A percentile compares a stretch with the other conserved stretches of the same genome.
Conservation (phyloP, 202 grass and related monocot genomes). For the Elaeis oleifera region DNA sequence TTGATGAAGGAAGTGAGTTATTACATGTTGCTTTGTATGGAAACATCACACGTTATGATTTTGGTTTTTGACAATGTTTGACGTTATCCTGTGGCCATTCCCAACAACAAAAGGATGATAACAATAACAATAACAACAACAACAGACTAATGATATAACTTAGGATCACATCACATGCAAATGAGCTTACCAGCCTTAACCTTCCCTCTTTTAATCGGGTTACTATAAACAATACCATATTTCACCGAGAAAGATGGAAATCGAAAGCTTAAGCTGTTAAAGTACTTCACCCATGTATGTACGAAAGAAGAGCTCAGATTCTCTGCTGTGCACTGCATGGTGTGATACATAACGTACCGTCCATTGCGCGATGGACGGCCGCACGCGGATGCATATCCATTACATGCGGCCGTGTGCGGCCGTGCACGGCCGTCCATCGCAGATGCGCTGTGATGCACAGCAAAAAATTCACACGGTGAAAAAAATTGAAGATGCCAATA, state of each 20-base stretch:
- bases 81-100: constrained; percentile 18
- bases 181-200: neutral
- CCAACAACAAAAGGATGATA: constrained; percentile 25
- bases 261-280: no score
- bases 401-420: no score
- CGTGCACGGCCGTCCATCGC: no score
- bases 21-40: constrained; percentile 39
- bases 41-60: constrained; percentile 37
- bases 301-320: no score
- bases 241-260: constrained; percentile 7
- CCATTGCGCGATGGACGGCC: no score
- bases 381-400: no score
- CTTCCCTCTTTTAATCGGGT: neutral
- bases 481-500: no score
- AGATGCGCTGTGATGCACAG: no score
- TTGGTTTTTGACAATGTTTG: constrained; percentile 27
- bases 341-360: no score
- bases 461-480: no score
- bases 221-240: neutral
- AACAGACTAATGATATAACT: neutral
- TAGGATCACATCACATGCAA: constrained; percentile 15
- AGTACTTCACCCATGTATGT: no score
- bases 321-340: no score
- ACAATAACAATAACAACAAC: neutral
- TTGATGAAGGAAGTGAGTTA: neutral